A percentile compares a stretch with the other conserved stretches of the same genome.
Conservation (phyloP, 2,329 filamentous ascomycete species). For the Fusarium sp. region DNA sequence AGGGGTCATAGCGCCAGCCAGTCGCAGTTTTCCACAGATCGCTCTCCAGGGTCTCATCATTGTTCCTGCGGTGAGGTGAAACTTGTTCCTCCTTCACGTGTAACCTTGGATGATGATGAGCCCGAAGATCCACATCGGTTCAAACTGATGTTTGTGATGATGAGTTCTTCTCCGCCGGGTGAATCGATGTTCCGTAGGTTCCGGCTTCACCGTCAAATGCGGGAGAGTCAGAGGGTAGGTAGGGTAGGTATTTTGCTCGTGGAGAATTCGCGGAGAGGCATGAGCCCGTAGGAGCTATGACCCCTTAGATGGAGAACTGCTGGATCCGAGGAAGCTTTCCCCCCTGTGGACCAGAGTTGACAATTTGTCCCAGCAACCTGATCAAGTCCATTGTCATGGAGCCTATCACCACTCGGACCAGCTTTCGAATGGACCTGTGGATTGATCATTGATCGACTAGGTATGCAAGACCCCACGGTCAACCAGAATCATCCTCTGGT, state of each 20-base stretch:
- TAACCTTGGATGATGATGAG: conserved; percentile 6
- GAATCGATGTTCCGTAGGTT: conserved; percentile 20
- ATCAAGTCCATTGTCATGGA: background rate
- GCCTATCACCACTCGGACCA: background rate
- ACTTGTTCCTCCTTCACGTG: conserved; percentile 28
- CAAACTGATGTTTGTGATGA: conserved; percentile 18
- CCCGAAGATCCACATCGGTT: conserved; percentile 31
- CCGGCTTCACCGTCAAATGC: conserved; percentile 32
- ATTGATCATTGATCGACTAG: background rate
- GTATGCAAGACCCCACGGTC: background rate
- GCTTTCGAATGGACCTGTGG: background rate
- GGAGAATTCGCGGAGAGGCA: conserved; percentile 10
- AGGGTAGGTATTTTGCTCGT: background rate
- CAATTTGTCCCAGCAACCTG: background rate
- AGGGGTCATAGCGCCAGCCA: background rate
- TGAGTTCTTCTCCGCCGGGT: conserved; percentile 9
- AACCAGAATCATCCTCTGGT: background rate
- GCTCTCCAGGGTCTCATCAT: background rate
- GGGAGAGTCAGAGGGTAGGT: conserved; percentile 9
- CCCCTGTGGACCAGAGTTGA: background rate
- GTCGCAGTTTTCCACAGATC: background rate
- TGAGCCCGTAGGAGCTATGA: background rate
- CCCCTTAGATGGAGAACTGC: background rate
- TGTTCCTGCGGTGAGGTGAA: background rate
- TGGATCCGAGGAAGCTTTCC: background rate